A percentile compares a stretch with the other conserved stretches of the same genome.
These are phyloP conservation scores for Diatrype stigma DNA, from an alignment of 2,329 filamentous ascomycete species.

Conservation along the genomic window DNA sequence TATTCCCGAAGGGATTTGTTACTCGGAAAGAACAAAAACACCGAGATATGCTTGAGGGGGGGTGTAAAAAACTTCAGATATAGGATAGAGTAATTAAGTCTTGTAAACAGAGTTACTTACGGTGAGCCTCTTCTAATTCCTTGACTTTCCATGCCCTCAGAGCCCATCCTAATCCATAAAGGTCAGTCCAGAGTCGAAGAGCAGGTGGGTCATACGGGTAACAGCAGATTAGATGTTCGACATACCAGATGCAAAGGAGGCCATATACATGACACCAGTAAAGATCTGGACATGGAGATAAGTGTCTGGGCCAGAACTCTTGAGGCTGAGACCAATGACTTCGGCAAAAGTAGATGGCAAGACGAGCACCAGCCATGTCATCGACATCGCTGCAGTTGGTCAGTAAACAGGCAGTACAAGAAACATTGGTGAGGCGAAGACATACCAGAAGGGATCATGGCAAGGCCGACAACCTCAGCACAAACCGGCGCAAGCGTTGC, in stretches of 20 bases:
- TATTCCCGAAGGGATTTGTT: too few species aligned
- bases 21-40: too few species aligned
- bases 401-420: not conserved
- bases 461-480: constrained; percentile 70
- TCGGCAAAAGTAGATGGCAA: constrained; percentile 67
- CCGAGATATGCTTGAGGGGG: too few species aligned
- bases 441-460: constrained; percentile 59
- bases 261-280: constrained; percentile 57
- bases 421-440: not conserved
- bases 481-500: constrained; percentile 64
- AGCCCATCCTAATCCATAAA: constrained; percentile 30
- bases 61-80: too few species aligned
- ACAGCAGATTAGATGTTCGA: constrained; percentile 1
- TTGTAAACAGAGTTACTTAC: not conserved
- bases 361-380: constrained; percentile 69
- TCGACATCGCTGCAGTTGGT: constrained; percentile 46
- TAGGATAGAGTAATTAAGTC: too few species aligned
- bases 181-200: constrained; percentile 3
- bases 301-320: constrained; percentile 35
- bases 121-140: constrained; percentile 29
- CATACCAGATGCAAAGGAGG: constrained; percentile 43
- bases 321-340: constrained; percentile 58
- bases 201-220: not conserved
- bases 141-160: constrained; percentile 41
- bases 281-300: constrained; percentile 56